Evolutionary conservation across 257 asterid species (phyloP).

Genomic region (Solanum ossicruentum): DNA sequence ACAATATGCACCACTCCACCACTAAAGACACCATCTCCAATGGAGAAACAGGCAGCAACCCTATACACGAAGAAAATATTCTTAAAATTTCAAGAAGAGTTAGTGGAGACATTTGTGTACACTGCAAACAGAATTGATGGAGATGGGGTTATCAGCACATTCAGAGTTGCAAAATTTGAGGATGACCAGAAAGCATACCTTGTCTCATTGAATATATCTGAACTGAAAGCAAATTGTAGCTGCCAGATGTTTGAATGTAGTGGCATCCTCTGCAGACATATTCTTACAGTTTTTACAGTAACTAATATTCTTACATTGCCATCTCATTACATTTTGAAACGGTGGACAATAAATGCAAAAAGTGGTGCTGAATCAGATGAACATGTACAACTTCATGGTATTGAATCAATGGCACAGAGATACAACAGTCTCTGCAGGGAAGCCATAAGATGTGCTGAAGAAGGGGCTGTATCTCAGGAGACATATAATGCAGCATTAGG

Average conservation of each 20-base stretch:
- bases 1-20: conserved; percentile 56
- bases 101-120: conserved; percentile 89
- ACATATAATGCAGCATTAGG: conserved; percentile 46
- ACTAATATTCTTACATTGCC: conserved; percentile 88
- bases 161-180: conserved; percentile 88
- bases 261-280: conserved; percentile 82
- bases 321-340: conserved; percentile 64
- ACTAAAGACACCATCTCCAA: conserved; percentile 87
- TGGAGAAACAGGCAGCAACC: conserved; percentile 85
- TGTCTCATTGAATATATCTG: conserved; percentile 50
- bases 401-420: conserved; percentile 38
- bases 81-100: conserved; percentile 75
- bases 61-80: conserved; percentile 65
- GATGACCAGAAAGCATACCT: conserved; percentile 57
- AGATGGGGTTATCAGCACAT: conserved; percentile 48
- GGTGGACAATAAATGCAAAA: conserved; percentile 90
- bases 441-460: conserved; percentile 73
- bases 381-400: conserved; percentile 26
- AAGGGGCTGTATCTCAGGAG: conserved; percentile 63
- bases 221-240: conserved; percentile 70
- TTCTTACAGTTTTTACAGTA: conserved; percentile 89
- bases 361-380: conserved; percentile 38
- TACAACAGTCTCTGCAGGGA: conserved; percentile 73
- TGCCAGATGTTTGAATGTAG: conserved; percentile 83
- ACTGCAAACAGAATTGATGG: conserved; percentile 81